These are phyloP conservation scores for Xylaria longipes DNA, from an alignment of 495 filamentous ascomycete species.

Conservation along the genomic window DNA sequence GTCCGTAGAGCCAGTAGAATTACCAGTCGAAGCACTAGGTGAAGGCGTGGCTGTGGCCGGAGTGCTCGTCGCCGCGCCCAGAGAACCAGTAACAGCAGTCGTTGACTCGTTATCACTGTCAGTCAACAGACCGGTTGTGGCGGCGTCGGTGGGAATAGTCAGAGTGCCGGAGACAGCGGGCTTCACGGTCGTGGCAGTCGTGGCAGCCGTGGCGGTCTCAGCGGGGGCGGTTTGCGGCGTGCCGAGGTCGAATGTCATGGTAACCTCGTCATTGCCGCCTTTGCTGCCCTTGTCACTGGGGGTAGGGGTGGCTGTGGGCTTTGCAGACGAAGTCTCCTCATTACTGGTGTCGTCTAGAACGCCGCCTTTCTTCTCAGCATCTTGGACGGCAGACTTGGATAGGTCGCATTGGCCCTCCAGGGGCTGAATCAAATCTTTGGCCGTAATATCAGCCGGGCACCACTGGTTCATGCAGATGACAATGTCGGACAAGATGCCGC, in stretches of 20 bases:
- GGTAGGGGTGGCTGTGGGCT: conserved; percentile 18
- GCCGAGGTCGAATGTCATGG: conserved; percentile 20
- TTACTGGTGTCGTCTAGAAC: conserved; percentile 25
- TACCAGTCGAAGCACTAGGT: background rate
- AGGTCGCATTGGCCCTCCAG: conserved; percentile 41
- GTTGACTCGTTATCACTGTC: conserved; percentile 15
- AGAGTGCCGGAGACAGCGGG: conserved; percentile 22
- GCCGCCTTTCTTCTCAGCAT: conserved; percentile 33
- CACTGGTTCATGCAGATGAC: conserved; percentile 45
- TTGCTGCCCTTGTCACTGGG: background rate
- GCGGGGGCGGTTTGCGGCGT: conserved; percentile 5
- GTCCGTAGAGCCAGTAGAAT: background rate
- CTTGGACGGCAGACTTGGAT: conserved; percentile 32
- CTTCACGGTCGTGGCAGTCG: too few relatives aligned
- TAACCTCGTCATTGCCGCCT: background rate
- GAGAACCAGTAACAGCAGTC: conserved; percentile 4
- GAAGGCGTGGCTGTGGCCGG: background rate
- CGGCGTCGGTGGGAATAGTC: conserved; percentile 16
- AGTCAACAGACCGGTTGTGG: conserved; percentile 17
- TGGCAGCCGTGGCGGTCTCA: background rate
- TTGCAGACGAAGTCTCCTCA: conserved; percentile 20
- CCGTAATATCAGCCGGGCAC: conserved; percentile 39
- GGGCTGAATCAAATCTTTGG: conserved; percentile 37
- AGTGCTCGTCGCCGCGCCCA: conserved; percentile 19
- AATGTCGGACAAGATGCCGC: conserved; percentile 41